Percentiles rank a stretch among this genome's conserved stretches.
phyloP scores from a whole-genome alignment of 192 early-diverging fungal genomes.

The Funneliformis mosseae region DNA sequence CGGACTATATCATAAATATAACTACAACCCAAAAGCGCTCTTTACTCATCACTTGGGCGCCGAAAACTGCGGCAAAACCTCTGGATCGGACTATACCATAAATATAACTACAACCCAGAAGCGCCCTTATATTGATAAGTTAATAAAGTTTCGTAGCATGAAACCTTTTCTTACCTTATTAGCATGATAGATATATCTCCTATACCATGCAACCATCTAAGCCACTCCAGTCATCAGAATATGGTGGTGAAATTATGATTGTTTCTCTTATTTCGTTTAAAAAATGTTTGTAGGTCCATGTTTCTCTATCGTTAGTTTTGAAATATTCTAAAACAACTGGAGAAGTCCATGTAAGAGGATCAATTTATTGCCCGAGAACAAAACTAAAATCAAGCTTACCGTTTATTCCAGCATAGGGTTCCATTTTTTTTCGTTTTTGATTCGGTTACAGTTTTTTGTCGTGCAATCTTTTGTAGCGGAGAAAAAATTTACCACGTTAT shows the following conservation, averaged over 20 bases:
- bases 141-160: neutral
- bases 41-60: slow-evolving; percentile 4
- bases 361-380: too few species aligned
- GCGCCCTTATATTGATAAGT: neutral
- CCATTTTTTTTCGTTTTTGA: too few species aligned
- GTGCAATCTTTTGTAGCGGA: too few species aligned
- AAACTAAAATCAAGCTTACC: too few species aligned
- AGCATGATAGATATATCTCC: neutral
- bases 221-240: slow-evolving; percentile 15
- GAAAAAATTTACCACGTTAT: too few species aligned
- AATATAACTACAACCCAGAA: too few species aligned
- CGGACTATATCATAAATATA: slow-evolving; percentile 22
- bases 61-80: too few species aligned
- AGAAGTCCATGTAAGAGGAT: neutral
- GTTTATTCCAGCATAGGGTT: too few species aligned
- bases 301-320: neutral
- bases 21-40: slow-evolving; percentile 25
- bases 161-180: slow-evolving; percentile 7
- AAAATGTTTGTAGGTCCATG: slow-evolving; percentile 23
- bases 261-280: slow-evolving; percentile 22
- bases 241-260: slow-evolving; percentile 4
- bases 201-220: slow-evolving; percentile 14
- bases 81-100: too few species aligned
- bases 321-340: slow-evolving; percentile 29
- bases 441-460: too few species aligned